phyloP scores from a whole-genome alignment of 495 filamentous ascomycete species.

The Annulohypoxylon maeteangense region DNA sequence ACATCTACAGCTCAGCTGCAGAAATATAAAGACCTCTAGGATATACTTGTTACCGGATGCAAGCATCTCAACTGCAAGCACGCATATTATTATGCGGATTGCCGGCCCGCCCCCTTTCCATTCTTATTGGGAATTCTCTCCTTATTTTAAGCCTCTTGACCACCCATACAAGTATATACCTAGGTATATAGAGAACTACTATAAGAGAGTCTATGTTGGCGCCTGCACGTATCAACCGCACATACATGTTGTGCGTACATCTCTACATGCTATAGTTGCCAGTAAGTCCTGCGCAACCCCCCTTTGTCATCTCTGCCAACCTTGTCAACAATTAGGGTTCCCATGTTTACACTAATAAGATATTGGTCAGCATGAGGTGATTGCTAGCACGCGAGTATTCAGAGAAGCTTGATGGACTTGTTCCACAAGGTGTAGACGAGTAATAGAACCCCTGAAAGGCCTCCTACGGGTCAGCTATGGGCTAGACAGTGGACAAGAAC shows the following conservation, averaged over 20 bases:
- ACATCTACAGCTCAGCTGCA: not conserved
- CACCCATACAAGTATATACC: not conserved
- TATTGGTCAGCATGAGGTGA: constrained; percentile 14
- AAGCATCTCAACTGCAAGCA: constrained; percentile 33
- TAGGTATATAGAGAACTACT: not conserved
- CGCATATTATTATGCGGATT: constrained; percentile 37
- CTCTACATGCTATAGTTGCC: constrained; percentile 17
- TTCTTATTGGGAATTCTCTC: not conserved
- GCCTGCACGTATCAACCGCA: constrained; percentile 30
- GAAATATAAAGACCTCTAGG: constrained; percentile 4
- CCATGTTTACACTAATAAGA: constrained; percentile 2
- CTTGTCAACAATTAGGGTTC: not conserved
- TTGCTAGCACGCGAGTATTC: constrained; percentile 35
- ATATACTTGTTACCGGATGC: constrained; percentile 19
- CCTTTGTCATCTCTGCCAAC: not conserved
- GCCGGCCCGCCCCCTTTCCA: constrained; percentile 13
- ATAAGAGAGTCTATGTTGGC: constrained; percentile 9
- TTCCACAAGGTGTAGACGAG: constrained; percentile 30
- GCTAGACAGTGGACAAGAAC: constrained; percentile 24
- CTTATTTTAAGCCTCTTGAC: constrained; percentile 32
- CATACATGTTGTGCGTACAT: constrained; percentile 30
- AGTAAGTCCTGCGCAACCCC: constrained; percentile 20
- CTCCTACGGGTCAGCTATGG: constrained; percentile 17
- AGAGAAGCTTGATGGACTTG: constrained; percentile 23
- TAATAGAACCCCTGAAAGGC: constrained; percentile 26